Evolutionary conservation across 208 protist species (phyloP).

Genomic region (Leishmania martiniquensis): DNA sequence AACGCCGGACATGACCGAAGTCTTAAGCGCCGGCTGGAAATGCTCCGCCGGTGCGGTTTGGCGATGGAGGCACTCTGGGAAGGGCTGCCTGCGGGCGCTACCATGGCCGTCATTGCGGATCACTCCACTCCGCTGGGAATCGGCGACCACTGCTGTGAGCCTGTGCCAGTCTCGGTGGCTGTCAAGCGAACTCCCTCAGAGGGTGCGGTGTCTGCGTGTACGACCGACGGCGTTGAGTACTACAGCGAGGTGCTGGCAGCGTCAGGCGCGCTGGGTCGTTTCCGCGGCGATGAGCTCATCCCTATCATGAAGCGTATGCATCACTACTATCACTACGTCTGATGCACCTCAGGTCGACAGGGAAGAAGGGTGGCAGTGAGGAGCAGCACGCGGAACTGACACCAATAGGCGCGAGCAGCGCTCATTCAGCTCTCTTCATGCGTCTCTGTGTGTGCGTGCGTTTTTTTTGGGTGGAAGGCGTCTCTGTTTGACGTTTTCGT

Average conservation of each 20-base stretch:
- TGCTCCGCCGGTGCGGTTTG: constrained; percentile 50
- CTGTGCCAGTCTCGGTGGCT: constrained; percentile 66
- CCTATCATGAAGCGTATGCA: constrained; percentile 58
- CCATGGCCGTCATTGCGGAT: constrained; percentile 63
- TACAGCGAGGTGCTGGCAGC: constrained; percentile 59
- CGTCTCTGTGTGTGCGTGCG: neutral
- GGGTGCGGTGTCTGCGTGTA: neutral
- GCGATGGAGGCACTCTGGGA: constrained; percentile 54
- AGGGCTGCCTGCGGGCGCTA: constrained; percentile 50
- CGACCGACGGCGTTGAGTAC: constrained; percentile 42
- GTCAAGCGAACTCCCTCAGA: constrained; percentile 27
- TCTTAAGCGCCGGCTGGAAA: constrained; percentile 45
- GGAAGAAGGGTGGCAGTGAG: neutral
- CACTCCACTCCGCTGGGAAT: constrained; percentile 64
- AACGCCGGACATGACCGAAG: constrained; percentile 66
- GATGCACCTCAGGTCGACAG: neutral
- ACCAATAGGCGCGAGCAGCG: neutral
- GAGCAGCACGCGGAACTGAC: neutral
- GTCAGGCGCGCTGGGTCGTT: constrained; percentile 47
- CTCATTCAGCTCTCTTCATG: neutral
- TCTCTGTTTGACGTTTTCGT: neutral
- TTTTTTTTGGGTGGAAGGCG: neutral
- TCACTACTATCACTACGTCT: constrained; percentile 57
- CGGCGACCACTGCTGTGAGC: constrained; percentile 76
- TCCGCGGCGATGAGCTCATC: constrained; percentile 55